These are phyloP conservation scores for Mortierella sp. DNA, from an alignment of 371 early-diverging fungal genomes.

Conservation along the genomic window DNA sequence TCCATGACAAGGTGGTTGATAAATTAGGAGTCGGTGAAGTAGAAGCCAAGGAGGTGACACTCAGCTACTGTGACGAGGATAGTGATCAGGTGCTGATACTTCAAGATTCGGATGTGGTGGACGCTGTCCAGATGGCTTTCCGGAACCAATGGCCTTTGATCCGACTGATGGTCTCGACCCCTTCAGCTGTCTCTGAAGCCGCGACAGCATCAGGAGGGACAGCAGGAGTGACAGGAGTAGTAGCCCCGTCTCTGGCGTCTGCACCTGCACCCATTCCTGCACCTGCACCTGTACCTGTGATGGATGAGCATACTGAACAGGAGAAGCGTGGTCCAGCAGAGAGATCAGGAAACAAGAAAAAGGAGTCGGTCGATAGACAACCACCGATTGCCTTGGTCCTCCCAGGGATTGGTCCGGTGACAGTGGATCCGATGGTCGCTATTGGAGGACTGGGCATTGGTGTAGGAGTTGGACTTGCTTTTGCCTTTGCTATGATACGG, in stretches of 20 bases:
- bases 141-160: constrained; percentile 47
- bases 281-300: not conserved
- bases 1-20: constrained; percentile 59
- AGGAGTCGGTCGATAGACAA: not conserved
- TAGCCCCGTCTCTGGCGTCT: too few relatives aligned
- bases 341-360: not conserved
- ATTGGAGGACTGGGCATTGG: constrained; percentile 8
- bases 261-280: not conserved
- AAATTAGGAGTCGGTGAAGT: constrained; percentile 52
- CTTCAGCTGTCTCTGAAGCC: not conserved
- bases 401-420: not conserved
- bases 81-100: constrained; percentile 73
- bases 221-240: too few relatives aligned
- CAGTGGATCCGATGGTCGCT: constrained; percentile 3
- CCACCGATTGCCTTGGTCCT: not conserved
- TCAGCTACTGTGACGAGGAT: constrained; percentile 82
- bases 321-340: not conserved
- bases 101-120: constrained; percentile 71
- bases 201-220: not conserved
- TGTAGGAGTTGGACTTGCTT: constrained; percentile 3
- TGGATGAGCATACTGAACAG: not conserved
- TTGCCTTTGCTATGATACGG: not conserved
- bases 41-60: constrained; percentile 37
- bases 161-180: constrained; percentile 5
- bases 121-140: constrained; percentile 75